A percentile compares a stretch with the other conserved stretches of the same genome.
phyloP scores from a whole-genome alignment of 768 basidiomycete genomes.

The Tubosaeta sp. region DNA sequence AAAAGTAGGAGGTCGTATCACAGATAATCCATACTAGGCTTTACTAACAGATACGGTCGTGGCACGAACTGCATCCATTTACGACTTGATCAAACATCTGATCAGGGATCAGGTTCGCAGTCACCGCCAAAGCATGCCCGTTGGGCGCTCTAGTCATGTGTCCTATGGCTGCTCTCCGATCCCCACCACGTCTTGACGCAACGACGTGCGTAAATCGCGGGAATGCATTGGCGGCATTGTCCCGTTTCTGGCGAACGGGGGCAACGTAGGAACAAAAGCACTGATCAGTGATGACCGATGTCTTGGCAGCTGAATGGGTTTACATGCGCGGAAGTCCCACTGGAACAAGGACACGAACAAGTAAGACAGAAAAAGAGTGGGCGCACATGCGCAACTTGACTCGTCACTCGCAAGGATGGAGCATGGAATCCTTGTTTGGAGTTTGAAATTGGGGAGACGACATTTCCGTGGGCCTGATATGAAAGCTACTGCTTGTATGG shows the following conservation, averaged over 20 bases:
- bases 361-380: constrained; percentile 14
- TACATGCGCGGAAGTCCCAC: constrained; percentile 4
- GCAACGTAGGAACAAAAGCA: constrained; percentile 1
- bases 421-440: constrained; percentile 1
- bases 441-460: constrained; percentile 24
- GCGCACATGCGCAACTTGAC: constrained; percentile 6
- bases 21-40: background rate
- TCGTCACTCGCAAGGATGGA: constrained; percentile 14
- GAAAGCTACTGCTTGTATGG: constrained; percentile 10
- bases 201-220: constrained; percentile 6
- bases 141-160: background rate
- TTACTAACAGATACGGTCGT: background rate
- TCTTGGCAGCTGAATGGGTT: constrained; percentile 7
- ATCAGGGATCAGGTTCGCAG: background rate
- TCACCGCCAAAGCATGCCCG: background rate
- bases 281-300: constrained; percentile 3
- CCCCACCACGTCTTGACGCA: too few species aligned
- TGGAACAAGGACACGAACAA: constrained; percentile 23
- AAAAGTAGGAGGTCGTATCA: background rate
- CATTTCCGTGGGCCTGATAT: constrained; percentile 17
- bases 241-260: constrained; percentile 8
- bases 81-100: background rate
- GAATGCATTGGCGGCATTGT: background rate
- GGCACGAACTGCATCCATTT: background rate
- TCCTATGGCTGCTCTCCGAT: background rate